Conservation (phyloP, 2,329 filamentous ascomycete genomes). For the Penicillium hesseltinei region DNA sequence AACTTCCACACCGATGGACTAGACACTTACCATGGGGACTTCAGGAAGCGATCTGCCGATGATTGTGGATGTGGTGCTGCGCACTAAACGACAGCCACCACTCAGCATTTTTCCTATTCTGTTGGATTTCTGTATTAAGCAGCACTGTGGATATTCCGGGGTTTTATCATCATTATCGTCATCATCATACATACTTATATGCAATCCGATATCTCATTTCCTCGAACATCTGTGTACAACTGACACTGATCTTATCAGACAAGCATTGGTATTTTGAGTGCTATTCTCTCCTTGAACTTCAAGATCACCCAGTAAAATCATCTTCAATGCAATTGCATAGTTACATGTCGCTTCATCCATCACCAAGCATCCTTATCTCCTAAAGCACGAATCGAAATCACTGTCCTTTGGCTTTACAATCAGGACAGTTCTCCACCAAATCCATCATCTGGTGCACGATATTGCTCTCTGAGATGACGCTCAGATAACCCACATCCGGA, state of each 20-base stretch:
- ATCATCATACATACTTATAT: not conserved
- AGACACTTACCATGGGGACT: conserved; percentile 47
- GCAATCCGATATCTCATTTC: not conserved
- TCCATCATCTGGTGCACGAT: conserved; percentile 13
- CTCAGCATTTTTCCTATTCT: not conserved
- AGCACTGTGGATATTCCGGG: conserved; percentile 1
- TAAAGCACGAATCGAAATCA: not conserved
- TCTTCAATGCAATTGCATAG: not conserved
- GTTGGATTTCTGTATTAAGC: not conserved
- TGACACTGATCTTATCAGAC: not conserved
- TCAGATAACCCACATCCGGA: not conserved
- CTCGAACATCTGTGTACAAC: not conserved
- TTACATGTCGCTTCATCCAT: not conserved
- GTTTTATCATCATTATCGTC: not conserved
- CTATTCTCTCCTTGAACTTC: not conserved
- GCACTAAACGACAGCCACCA: conserved; percentile 17
- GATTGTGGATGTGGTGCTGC: conserved; percentile 33
- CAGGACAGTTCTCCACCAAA: conserved; percentile 10
- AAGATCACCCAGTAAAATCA: not conserved
- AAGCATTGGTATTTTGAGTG: not conserved
- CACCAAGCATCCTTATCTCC: not conserved
- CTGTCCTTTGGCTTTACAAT: not conserved
- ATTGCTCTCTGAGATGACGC: conserved; percentile 4
- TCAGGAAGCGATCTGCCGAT: conserved; percentile 36
- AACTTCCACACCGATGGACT: conserved; percentile 40